A percentile compares a stretch with the other conserved stretches of the same genome.
These are phyloP conservation scores for Podospora anserina DNA, from an alignment of 495 filamentous ascomycete species.

Conservation along the genomic window DNA sequence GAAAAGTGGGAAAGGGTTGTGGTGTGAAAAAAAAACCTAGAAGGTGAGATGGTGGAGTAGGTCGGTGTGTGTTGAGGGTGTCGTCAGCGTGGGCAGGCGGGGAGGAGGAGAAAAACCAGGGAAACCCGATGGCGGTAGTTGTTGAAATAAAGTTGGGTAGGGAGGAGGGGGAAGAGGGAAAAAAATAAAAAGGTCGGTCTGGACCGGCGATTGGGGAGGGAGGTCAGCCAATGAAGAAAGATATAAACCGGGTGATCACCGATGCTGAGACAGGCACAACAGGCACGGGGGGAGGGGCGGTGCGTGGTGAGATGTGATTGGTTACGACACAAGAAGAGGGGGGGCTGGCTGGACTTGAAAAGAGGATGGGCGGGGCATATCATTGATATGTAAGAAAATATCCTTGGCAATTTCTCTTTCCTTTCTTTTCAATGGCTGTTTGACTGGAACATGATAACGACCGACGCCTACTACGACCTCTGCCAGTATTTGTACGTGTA, in stretches of 20 bases:
- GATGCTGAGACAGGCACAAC: not conserved
- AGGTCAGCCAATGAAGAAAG: not conserved
- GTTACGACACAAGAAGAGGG: not conserved
- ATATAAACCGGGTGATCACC: not conserved
- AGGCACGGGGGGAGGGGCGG: not conserved
- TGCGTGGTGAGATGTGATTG: slow-evolving; percentile 1
- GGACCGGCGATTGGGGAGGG: not conserved
- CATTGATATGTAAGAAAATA: not conserved
- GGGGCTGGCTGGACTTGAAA: not conserved
- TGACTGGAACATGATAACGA: not conserved
- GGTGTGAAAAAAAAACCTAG: not conserved
- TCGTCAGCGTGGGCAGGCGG: not conserved
- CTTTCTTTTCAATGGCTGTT: not conserved
- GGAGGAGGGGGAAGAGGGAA: not conserved
- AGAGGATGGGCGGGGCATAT: not conserved
- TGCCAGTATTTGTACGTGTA: not conserved
- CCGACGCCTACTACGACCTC: not conserved
- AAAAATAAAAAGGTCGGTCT: not conserved
- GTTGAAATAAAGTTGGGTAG: slow-evolving; percentile 1
- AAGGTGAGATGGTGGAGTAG: not conserved
- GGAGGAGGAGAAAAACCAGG: not conserved
- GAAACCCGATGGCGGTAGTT: not conserved
- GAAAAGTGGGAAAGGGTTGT: not conserved
- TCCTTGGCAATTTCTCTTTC: not conserved
- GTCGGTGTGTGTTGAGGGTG: not conserved